Evolutionary conservation across 179 eudicot species (phyloP), one percentile per base, ranked within the genome.

Genomic region (Actinidia polygama): DNA sequence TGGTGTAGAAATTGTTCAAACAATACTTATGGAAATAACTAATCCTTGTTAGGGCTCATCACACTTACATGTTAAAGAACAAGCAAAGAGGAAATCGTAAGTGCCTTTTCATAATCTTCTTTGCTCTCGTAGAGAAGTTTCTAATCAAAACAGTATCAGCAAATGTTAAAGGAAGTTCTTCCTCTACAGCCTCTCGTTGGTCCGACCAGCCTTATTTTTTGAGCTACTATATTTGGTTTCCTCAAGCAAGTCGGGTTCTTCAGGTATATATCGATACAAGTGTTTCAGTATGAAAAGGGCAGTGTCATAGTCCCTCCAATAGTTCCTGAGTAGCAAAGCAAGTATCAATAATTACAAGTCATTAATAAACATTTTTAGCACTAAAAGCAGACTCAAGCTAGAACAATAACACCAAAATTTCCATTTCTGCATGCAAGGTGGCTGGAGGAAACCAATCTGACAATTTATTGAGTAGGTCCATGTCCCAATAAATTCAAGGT

Each of bases 301-400:
- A 10, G 99, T 95, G 83, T 96, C 99, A 46, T 83, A 67, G 84
- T 95, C 98, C 70, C 96, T 93, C 99, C 99, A 96, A 80, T 96
- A 96, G 87, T 95, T 96, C 78, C 99, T 96, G 91, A 36, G 40
- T 11, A 82, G 58, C 26, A 79, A 78, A 30, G 44, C 36, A 72
- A 58, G 14, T 15, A 47, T 63, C 55, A 73, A 21, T 40, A 57
- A 71, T 21, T 23, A n/a, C n/a, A 15, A 54, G 66, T 47, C 46
- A 40, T 61, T 19, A n/a, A 36, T 10, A 36, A 11, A 50, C 4
- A 44, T 44, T 70, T 40, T 18, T 3, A 46, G 23, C 23, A 46
- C 51, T 15, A 70, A 57, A 26, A 76, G 47, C 4, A n/a, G 63
- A 47, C 64, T 18, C 64, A 30, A 79, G 40, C 49, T 68, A 79